Evolutionary conservation across 2,329 filamentous ascomycete genomes (phyloP), one percentile per base, ranked within the genome.

Genomic region (Podosphaera aphanis): DNA sequence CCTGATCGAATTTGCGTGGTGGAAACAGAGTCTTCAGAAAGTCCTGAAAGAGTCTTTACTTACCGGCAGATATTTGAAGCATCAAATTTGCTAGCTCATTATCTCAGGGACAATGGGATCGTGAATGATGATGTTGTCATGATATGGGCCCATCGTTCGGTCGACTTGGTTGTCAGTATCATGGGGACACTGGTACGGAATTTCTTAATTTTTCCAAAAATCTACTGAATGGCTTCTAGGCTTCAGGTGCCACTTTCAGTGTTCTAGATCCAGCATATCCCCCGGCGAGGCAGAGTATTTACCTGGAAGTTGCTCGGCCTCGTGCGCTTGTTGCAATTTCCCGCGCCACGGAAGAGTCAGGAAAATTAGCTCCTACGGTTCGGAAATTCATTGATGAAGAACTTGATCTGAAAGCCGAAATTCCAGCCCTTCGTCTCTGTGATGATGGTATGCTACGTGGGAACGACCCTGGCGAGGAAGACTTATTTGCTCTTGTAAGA

Each of bases 51-150:
- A 50, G 64, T 63, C 43, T 94, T 90, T 62, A 88, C 77, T 20
- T 95, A 94, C 61, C 67, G 68, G 52, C 83, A 93, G 56, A 93
- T 95, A 57, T 71, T 85, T 57, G 80, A 93, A 64, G 78, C 79
- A 0, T 80, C 83, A 25, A 92, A 92, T 59, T 68, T 74, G 16
- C 61, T 94, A 5, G 82, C 84, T 19, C 77, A 93, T 62, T 73
- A 93, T 57, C 69, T 94, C 18, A 71, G 80, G 46, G 68, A 78
- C 44, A 69, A 75, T 55, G 85, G 86, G 48, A 68, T 84, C 51
- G 68, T 76, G 48, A 68, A 75, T 53, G 85, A 84, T 7, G 85
- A 95, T 58, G 85, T 93, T 2, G 84, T 93, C 55, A 93, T 93
- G 83, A 82, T 90, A 51, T 94, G 77, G 58, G 83, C 83, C 47